phyloP scores from a whole-genome alignment of 1,284 basidiomycete species.

The Malassezia pachydermatis region DNA sequence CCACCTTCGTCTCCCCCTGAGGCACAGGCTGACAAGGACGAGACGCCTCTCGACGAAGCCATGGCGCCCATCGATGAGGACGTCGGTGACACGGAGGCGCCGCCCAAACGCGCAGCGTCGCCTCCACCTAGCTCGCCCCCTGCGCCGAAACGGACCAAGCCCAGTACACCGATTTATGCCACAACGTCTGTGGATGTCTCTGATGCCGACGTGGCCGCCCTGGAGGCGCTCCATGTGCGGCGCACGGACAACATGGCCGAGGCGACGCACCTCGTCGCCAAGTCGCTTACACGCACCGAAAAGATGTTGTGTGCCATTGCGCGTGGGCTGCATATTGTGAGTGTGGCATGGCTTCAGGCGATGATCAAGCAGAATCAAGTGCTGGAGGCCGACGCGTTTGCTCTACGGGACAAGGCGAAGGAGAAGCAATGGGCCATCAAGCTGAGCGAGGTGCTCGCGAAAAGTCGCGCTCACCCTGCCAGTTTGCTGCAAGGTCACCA shows the following conservation, averaged over 20 bases:
- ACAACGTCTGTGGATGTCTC: constrained; percentile 19
- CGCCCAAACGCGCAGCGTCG: constrained; percentile 1
- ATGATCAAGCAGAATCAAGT: constrained; percentile 9
- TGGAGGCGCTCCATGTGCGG: constrained; percentile 6
- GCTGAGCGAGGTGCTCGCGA: constrained; percentile 8
- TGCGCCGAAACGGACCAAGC: constrained; percentile 3
- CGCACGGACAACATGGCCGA: constrained; percentile 16
- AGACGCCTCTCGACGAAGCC: neutral
- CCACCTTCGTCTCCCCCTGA: neutral
- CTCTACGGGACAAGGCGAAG: constrained; percentile 15
- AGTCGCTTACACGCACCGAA: constrained; percentile 19
- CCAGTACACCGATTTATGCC: neutral
- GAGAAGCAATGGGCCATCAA: constrained; percentile 15
- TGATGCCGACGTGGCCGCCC: constrained; percentile 3
- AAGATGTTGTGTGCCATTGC: constrained; percentile 25
- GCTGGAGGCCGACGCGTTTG: constrained; percentile 10
- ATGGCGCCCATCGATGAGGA: no score
- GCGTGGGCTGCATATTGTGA: constrained; percentile 18
- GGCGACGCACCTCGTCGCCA: constrained; percentile 19
- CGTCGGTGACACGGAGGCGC: no score
- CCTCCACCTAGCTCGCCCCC: neutral
- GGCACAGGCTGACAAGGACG: neutral
- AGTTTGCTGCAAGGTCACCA: constrained; percentile 15
- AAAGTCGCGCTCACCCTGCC: constrained; percentile 7
- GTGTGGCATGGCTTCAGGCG: constrained; percentile 14